Evolutionary conservation across 352 stramenopile species (phyloP).

Genomic region (Globisporangium okanoganense): DNA sequence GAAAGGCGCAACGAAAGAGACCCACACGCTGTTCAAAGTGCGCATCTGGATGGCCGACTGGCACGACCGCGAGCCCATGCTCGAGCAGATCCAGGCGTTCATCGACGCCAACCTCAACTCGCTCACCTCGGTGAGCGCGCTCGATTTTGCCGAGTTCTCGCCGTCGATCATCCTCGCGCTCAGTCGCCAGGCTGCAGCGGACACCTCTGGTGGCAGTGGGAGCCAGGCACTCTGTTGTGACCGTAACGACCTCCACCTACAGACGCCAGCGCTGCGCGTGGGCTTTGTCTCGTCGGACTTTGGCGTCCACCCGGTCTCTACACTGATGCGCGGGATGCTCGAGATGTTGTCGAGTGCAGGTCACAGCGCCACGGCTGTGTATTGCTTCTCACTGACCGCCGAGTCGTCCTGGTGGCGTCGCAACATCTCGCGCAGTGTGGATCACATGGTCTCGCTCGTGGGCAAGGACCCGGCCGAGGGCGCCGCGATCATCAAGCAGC

Average conservation of each 20-base stretch:
- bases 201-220: not conserved
- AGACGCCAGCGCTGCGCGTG: conserved; percentile 33
- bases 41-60: conserved; percentile 70
- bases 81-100: conserved; percentile 28
- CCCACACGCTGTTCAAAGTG: conserved; percentile 55
- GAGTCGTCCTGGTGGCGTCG: conserved; percentile 70
- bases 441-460: conserved; percentile 63
- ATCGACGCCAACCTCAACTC: conserved; percentile 22
- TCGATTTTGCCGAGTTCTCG: conserved; percentile 48
- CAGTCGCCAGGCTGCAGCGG: not conserved
- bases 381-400: conserved; percentile 65
- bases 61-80: conserved; percentile 45
- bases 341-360: conserved; percentile 31
- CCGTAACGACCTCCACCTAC: conserved; percentile 18
- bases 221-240: conserved; percentile 16
- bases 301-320: conserved; percentile 72
- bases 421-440: conserved; percentile 70
- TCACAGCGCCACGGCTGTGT: conserved; percentile 38
- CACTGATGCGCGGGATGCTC: conserved; percentile 62
- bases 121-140: conserved; percentile 21
- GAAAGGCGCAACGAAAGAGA: conserved; percentile 28
- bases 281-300: conserved; percentile 85
- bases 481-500: conserved; percentile 42
- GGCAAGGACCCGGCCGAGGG: conserved; percentile 49
- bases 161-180: conserved; percentile 23